Evolutionary conservation across 2,329 filamentous ascomycete genomes (phyloP), one percentile per base, ranked within the genome.

Genomic region (Mollisiaceae sp.): DNA sequence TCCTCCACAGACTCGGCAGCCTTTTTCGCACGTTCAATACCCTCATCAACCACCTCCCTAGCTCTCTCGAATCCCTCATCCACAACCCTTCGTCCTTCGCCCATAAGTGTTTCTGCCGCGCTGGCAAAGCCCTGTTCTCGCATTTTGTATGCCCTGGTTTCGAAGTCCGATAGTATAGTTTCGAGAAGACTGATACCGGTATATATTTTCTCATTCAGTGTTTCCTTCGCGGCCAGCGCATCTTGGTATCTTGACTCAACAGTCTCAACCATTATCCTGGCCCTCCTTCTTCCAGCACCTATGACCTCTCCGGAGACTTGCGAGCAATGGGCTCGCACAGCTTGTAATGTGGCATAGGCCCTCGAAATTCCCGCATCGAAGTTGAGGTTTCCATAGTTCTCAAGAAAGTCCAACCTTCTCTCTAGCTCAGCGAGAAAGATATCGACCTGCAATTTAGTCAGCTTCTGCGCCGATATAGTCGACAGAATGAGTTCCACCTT

Each of bases 181-280:
- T 98, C 94, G 75, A 98, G 90, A 68, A 98, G 81, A 66, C 92
- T 89, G 69, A 99, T 90, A 5, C 93, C 92, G 41, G 94, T 90
- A 67, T 92, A 87, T 2, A 94, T 93, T 80, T 98, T 98, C 73
- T 97, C 93, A 74, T 95, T 93, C 72, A 98, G 80, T 0, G 93
- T 94, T 75, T 92, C 94, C 69, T 94, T 93, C 2, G 91, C 91
- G 18, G 86, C 89, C 69, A 99, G 80, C 0, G 91, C 93, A 72
- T 95, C 92, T 68, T 96, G 90, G 78, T 97, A 99, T 69, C 92
- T 86, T 35, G 85, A 85, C 78, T 99, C 95, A 15, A 99, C 82
- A 0, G 93, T 97, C 73, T 98, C 94, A 39, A 99, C 93, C 81
- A 98, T 89, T 65, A 98, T 87, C 69, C 92, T 91, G 66, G 96